Evolutionary conservation across 805 yeast species (phyloP), one percentile per base, ranked within the genome.

Genomic region (Cyberlindnera euphorbiiphila): DNA sequence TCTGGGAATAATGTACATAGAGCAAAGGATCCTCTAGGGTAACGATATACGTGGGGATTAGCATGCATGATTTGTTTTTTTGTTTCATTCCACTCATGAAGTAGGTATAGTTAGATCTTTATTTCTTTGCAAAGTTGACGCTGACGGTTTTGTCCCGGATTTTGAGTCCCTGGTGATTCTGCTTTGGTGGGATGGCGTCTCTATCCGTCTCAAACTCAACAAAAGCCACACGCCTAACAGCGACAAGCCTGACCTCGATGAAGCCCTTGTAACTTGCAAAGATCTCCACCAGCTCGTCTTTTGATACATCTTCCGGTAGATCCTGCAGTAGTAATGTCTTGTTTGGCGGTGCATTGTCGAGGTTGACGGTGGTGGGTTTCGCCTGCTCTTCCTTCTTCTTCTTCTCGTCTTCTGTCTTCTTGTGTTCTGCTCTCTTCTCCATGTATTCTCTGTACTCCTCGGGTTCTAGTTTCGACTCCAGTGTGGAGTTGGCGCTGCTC

Each of bases 211-310:
- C 76, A 56, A 81, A 91, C 50, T 91, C 97, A 4, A 91, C 71
- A 59, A 91, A 83, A 9, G 93, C 94, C 31, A 91, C 72, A 25
- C 74, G 74, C 29, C 86, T 70, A 6, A 79, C 74, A 3, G 72
- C 68, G 19, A 91, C 87, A 25, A 78, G 61, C 36, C 94, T 74
- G 2, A 81, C 65, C 46, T 81, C 85, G 10, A 74, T 60, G 45
- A 82, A 81, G 0, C 95, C 96, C 1, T 66, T 61, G 43, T 53
- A 72, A 4, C 56, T 52, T 4, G 62, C 66, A 54, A 86, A 88
- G 1, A 67, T 45, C 0, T 49, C 60, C 4, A 55, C 56, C 7
- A 88, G 59, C 4, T 62, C 64, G 0, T 63, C 68, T 11, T 59
- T 50, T 2, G 70, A 55, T 4, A 66, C 53, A 12, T 57, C 68